phyloP scores from a whole-genome alignment of 768 basidiomycete genomes.

The Lentinus brumalis region DNA sequence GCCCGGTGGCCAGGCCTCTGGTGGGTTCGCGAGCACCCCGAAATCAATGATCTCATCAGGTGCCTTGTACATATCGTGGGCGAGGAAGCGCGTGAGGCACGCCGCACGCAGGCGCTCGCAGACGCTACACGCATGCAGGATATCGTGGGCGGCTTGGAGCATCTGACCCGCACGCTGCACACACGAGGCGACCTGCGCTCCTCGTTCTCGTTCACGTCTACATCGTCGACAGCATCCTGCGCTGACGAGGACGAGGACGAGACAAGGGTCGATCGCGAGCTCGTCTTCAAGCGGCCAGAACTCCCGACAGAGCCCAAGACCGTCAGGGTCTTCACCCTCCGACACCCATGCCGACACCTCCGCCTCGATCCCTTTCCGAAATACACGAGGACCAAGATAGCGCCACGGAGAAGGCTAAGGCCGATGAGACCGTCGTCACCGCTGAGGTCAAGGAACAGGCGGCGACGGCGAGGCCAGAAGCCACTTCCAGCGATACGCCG shows the following conservation, averaged over 20 bases:
- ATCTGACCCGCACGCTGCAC: slow-evolving; percentile 45
- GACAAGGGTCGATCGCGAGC: slow-evolving; percentile 13
- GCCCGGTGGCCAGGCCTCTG: slow-evolving; percentile 63
- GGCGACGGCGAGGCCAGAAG: not conserved
- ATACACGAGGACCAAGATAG: not conserved
- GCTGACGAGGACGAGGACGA: slow-evolving; percentile 17
- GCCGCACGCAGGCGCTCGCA: slow-evolving; percentile 41
- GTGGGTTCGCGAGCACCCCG: slow-evolving; percentile 67
- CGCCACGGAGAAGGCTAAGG: not conserved
- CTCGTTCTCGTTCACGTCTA: slow-evolving; percentile 10
- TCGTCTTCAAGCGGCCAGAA: not conserved
- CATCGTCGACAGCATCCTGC: slow-evolving; percentile 15
- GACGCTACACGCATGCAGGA: slow-evolving; percentile 52
- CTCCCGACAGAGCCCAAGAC: not conserved
- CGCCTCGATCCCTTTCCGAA: not conserved
- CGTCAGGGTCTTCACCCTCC: not conserved
- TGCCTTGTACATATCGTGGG: slow-evolving; percentile 61
- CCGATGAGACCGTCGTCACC: not conserved
- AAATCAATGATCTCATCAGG: slow-evolving; percentile 60
- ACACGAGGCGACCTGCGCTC: slow-evolving; percentile 8
- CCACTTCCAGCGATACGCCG: not conserved
- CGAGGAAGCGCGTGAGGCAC: slow-evolving; percentile 63
- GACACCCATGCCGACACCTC: not conserved
- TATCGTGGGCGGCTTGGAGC: slow-evolving; percentile 53
- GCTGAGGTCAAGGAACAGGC: not conserved